These are phyloP conservation scores for Limnomonas spitsbergensis DNA, from an alignment of 139 green algal species.

Conservation along the genomic window DNA sequence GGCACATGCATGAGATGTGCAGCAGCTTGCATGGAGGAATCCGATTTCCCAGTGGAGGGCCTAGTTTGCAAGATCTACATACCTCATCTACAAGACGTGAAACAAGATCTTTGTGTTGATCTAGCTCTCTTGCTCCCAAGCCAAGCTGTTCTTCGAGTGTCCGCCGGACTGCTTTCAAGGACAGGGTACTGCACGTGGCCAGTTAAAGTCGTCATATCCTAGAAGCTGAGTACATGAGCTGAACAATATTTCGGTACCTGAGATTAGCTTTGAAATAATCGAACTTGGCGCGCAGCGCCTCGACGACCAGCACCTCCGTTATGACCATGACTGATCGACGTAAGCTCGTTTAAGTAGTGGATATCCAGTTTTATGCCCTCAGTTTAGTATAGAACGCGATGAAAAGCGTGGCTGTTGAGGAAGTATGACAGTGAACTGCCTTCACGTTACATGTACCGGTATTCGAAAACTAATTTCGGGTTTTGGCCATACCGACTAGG, in stretches of 20 bases:
- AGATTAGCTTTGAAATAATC: background rate
- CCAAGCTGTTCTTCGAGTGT: conserved; percentile 8
- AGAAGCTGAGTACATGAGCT: background rate
- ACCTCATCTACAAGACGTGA: conserved; percentile 4
- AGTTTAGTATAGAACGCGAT: too few species aligned
- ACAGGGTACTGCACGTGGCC: background rate
- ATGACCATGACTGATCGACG: background rate
- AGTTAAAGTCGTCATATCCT: background rate
- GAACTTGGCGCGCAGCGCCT: background rate
- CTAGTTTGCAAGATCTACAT: background rate
- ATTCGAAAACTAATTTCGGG: too few species aligned
- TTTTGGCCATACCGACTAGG: too few species aligned
- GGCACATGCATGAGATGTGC: too few species aligned
- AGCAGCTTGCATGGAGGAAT: conserved; percentile 8
- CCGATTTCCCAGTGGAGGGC: conserved; percentile 12
- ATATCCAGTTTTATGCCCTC: too few species aligned
- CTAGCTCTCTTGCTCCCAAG: background rate
- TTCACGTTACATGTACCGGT: background rate
- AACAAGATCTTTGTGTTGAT: conserved; percentile 4
- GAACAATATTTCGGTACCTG: background rate
- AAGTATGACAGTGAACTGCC: background rate
- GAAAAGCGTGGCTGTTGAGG: background rate
- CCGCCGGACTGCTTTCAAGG: background rate
- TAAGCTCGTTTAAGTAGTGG: too few species aligned
- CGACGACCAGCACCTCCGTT: background rate